Conservation (phyloP, 2,329 filamentous ascomycete genomes). For the Aspergillus niger region DNA sequence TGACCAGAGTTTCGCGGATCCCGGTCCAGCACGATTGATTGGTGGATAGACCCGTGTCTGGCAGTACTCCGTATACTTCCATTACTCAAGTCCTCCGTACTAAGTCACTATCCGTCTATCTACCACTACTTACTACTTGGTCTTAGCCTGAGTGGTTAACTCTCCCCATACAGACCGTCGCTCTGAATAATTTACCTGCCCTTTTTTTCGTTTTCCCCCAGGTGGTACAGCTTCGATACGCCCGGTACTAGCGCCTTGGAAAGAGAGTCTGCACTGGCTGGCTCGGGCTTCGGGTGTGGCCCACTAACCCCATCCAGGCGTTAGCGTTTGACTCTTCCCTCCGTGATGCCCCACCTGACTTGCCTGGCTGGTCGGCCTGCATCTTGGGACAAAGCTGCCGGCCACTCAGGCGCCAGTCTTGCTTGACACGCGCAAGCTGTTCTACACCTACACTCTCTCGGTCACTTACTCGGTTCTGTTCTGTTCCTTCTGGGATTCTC, state of each 20-base stretch:
- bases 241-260: neutral
- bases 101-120: too few species aligned
- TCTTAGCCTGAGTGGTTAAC: too few species aligned
- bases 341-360: conserved; percentile 4
- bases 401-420: neutral
- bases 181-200: too few species aligned
- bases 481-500: too few species aligned
- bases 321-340: neutral
- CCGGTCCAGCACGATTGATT: neutral
- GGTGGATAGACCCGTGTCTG: conserved; percentile 7
- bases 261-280: neutral
- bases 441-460: neutral
- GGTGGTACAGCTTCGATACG: neutral
- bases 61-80: neutral
- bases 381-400: neutral
- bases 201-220: neutral
- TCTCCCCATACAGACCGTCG: too few species aligned
- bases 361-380: conserved; percentile 16
- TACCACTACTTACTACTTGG: too few species aligned
- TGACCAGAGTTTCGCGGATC: neutral
- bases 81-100: too few species aligned
- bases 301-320: conserved; percentile 1
- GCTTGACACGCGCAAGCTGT: neutral
- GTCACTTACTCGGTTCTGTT: too few species aligned
- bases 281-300: neutral